Evolutionary conservation across 2,329 filamentous ascomycete species (phyloP), one percentile per base, ranked within the genome.

Genomic region (Talaromyces pinophilus): DNA sequence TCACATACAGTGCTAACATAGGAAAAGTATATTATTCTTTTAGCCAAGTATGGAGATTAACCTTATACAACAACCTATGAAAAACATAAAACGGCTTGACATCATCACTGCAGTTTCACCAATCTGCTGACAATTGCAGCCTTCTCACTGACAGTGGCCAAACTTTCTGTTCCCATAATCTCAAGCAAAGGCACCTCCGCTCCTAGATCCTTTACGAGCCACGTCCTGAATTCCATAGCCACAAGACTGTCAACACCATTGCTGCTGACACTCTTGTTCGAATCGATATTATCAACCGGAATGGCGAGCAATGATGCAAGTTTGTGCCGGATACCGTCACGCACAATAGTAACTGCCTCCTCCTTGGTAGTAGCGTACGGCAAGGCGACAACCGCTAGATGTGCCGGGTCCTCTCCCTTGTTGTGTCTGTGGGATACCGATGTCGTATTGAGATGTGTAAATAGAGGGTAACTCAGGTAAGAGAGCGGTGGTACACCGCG

Each of bases 221-320:
- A 76, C 1, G 69, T 74, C 17, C 70, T 68, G 48, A 76, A 76
- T 57, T 75, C 74, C 70, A 76, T 74, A 5, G 73, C 72, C 22
- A 76, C 70, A 13, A 76, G 69, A 2, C 72, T 74, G 42, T 76
- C 74, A 48, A 76, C 74, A 11, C 68, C 64, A 19, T 70, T 70
- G 38, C 70, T 71, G 1, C 70, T 69, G 22, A 74, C 71, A 11
- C 68, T 67, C 33, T 72, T 71, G 8, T 63, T 57, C 2, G 65
- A 40, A 57, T 75, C 70, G 13, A 76, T 64, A 15, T 74, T 72
- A 1, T 75, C 73, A 5, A 62, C 60, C 0, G 74, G 69, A 22
- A 73, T 70, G 10, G 70, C 72, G 13, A 77, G 40, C 15, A 67
- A 62, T 13, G 66, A 65, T 0, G 67, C 64, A 5, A 72, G 70